Evolutionary conservation across 2,329 filamentous ascomycete species (phyloP), one percentile per base, ranked within the genome.

Genomic region (Torrubiellomyces zombiae): DNA sequence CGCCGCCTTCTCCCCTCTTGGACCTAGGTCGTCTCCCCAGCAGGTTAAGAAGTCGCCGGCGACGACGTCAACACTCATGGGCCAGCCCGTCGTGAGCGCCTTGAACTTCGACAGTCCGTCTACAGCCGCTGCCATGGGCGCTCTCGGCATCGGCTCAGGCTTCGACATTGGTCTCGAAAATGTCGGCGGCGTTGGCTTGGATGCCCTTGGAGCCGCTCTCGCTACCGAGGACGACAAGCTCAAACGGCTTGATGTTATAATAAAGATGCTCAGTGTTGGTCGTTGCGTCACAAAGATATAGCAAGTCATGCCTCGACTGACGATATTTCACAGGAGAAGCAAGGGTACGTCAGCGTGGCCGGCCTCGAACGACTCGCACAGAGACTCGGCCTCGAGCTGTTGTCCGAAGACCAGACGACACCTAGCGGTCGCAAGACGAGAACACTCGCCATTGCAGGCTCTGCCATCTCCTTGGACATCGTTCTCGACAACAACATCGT

Each of bases 361-460:
- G 76, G 76, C 3, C 57, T 89, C n/a, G 71, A 78, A 44, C 62
- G 76, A 27, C 53, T 86, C 16, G 75, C 71, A 7, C 65, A 67
- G 38, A 60, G 68, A 27, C 60, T 75, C 27, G 76, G 75, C n/a
- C 53, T 78, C 19, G 72, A 75, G 32, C 62, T 59, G 28, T 48
- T 75, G 9, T 71, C 67, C 53, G 69, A 76, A 36, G 57, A 60
- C 15, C 42, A 56, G 22, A 56, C 49, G 21, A 56, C 55, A 16
- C 51, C 52, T 11, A 53, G 53, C 15, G 56, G 58, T 11, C 55
- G 55, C 20, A 64, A 61, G 36, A 54, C 56, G 27, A 61, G 54
- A 34, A 67, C 61, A 4, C 48, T 78, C 21, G 61, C 73, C 21
- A 65, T 76, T 28, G 73, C 67, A 4, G 73, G 71, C 3, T 62